These are phyloP conservation scores for Oryza australiensis DNA, from an alignment of 176 grass and related monocot genomes.

Conservation along the genomic window DNA sequence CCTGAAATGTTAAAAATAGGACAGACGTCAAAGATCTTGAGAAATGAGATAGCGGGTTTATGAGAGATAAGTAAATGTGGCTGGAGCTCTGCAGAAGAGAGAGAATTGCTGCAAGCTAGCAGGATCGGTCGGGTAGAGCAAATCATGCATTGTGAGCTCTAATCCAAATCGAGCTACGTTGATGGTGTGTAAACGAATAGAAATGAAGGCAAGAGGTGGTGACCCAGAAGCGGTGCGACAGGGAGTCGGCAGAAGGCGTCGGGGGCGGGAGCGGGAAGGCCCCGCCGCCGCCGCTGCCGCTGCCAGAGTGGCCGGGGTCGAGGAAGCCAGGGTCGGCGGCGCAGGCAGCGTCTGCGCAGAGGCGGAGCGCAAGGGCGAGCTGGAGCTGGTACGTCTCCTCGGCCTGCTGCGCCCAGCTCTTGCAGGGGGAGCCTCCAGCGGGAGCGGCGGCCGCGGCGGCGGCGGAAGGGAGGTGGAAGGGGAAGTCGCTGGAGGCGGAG, in stretches of 20 bases:
- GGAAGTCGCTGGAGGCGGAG: slow-evolving; percentile 72
- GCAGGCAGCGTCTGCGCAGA: slow-evolving; percentile 74
- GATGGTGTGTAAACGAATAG: not conserved
- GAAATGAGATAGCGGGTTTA: not conserved
- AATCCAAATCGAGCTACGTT: not conserved
- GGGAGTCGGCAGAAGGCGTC: slow-evolving; percentile 45
- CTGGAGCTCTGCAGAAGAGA: not conserved
- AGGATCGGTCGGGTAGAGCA: not conserved
- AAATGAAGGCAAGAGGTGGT: not conserved
- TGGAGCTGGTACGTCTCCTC: slow-evolving; percentile 99
- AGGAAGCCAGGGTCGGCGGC: slow-evolving; percentile 78
- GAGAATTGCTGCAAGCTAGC: not conserved
- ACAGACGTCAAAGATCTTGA: not conserved
- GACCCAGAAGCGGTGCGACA: slow-evolving; percentile 94
- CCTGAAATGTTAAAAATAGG: slow-evolving; percentile 34
- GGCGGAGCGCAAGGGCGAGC: slow-evolving; percentile 85
- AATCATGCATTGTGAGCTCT: not conserved
- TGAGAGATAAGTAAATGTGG: not conserved
- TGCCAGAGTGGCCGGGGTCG: slow-evolving; percentile 41
- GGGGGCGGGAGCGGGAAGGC: slow-evolving; percentile 48
- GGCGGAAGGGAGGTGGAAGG: slow-evolving; percentile 42
- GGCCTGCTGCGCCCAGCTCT: slow-evolving; percentile 99
- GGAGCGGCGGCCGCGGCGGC: not conserved
- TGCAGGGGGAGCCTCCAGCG: slow-evolving; percentile 50
- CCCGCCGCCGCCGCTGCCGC: slow-evolving; percentile 29